These are phyloP conservation scores for Paramecium bursaria DNA, from an alignment of 73 alveolate species.

Conservation along the genomic window DNA sequence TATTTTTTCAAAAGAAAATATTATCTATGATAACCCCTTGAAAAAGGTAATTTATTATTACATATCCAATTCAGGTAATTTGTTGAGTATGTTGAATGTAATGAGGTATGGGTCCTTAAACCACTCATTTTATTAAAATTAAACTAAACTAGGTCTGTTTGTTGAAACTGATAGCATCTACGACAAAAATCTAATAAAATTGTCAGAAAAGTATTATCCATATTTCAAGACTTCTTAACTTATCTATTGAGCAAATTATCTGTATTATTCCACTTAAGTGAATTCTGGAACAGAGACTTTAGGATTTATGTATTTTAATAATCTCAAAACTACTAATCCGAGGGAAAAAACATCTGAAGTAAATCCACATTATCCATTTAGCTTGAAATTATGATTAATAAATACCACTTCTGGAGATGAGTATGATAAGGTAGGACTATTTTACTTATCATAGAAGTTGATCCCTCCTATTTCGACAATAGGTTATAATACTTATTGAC, in stretches of 20 bases:
- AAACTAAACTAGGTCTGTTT: conserved; percentile 29
- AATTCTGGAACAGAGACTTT: conserved; percentile 21
- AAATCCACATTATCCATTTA: conserved; percentile 7
- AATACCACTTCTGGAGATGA: conserved; percentile 15
- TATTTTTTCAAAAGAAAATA: conserved; percentile 30
- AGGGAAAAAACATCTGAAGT: conserved; percentile 27
- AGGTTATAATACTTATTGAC: conserved; percentile 6
- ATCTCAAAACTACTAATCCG: conserved; percentile 31
- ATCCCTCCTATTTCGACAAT: too few species aligned
- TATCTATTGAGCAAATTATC: neutral
- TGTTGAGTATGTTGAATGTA: conserved; percentile 35
- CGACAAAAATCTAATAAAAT: neutral
- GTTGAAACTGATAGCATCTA: neutral
- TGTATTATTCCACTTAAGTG: neutral
- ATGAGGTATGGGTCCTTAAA: conserved; percentile 53
- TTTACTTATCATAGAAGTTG: conserved; percentile 26
- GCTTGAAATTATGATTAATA: neutral
- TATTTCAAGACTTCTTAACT: conserved; percentile 25
- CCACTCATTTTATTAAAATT: conserved; percentile 34
- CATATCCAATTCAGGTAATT: conserved; percentile 49
- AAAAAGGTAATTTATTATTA: conserved; percentile 45
- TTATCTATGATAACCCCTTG: conserved; percentile 32
- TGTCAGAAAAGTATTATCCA: neutral
- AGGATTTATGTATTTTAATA: conserved; percentile 8
- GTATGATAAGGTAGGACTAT: neutral